phyloP scores from a whole-genome alignment of 345 rosid genomes.

The Laguncularia racemosa region DNA sequence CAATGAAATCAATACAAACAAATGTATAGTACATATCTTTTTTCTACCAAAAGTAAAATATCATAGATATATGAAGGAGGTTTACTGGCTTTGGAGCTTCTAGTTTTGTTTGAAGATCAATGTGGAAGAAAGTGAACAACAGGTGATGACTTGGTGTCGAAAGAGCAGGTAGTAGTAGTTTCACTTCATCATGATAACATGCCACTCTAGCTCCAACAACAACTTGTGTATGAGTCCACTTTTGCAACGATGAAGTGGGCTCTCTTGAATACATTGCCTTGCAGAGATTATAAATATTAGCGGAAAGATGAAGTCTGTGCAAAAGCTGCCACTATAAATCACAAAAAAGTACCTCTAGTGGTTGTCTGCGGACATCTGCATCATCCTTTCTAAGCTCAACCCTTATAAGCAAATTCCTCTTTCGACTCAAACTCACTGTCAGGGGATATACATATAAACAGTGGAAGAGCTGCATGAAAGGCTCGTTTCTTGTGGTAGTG shows the following conservation, averaged over 20 bases:
- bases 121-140: slow-evolving; percentile 89
- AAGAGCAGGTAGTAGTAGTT: slow-evolving; percentile 77
- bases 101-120: slow-evolving; percentile 93
- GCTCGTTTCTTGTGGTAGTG: slow-evolving; percentile 86
- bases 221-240: slow-evolving; percentile 89
- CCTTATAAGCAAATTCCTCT: slow-evolving; percentile 79
- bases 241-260: slow-evolving; percentile 60
- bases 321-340: background rate
- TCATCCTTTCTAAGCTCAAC: slow-evolving; percentile 96
- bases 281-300: slow-evolving; percentile 14
- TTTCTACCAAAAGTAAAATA: no score
- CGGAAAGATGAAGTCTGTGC: background rate
- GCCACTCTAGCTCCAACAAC: slow-evolving; percentile 82
- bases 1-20: no score
- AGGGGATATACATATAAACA: slow-evolving; percentile 88
- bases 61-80: slow-evolving; percentile 9
- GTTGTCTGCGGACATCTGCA: slow-evolving; percentile 77
- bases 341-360: slow-evolving; percentile 65
- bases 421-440: slow-evolving; percentile 82
- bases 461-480: slow-evolving; percentile 95
- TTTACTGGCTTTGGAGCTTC: slow-evolving; percentile 99
- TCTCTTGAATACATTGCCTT: slow-evolving; percentile 91
- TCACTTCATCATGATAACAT: slow-evolving; percentile 87
- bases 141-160: slow-evolving; percentile 98
- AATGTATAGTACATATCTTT: background rate